Percentiles rank a stretch among this genome's conserved stretches.
Evolutionary conservation across 2,329 filamentous ascomycete species (phyloP).

Genomic region (Chaetomium olivaceum): DNA sequence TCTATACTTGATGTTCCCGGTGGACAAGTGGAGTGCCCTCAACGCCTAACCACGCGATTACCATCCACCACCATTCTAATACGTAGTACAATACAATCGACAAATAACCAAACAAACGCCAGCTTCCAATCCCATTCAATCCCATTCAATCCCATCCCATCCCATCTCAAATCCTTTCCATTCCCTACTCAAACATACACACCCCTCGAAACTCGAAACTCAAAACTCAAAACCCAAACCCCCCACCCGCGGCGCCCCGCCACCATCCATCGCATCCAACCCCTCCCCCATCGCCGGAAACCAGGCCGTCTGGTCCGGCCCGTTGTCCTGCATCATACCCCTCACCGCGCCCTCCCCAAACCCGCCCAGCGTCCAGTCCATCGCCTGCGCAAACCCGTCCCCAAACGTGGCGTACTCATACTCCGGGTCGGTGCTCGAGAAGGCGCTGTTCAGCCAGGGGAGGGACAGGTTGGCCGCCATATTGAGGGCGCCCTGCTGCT

Average conservation of each 20-base stretch:
- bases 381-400: constrained; percentile 47
- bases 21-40: no score
- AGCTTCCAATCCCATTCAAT: background rate
- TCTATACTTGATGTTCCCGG: no score
- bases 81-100: background rate
- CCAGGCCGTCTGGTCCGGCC: constrained; percentile 3
- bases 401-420: constrained; percentile 42
- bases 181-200: background rate
- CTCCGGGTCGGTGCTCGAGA: constrained; percentile 29
- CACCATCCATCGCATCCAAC: constrained; percentile 1
- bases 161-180: no score
- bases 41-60: background rate
- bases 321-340: constrained; percentile 30
- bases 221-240: constrained; percentile 9
- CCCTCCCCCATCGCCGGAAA: background rate
- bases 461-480: background rate
- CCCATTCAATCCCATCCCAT: background rate
- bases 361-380: constrained; percentile 46
- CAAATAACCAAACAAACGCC: no score
- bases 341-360: constrained; percentile 36
- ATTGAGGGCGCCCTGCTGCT: no score
- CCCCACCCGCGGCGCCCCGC: background rate
- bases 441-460: constrained; percentile 1
- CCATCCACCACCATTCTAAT: background rate
- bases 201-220: constrained; percentile 9